These are phyloP conservation scores for Aspergillus japonicus DNA, from an alignment of 2,329 filamentous ascomycete genomes.

Conservation along the genomic window DNA sequence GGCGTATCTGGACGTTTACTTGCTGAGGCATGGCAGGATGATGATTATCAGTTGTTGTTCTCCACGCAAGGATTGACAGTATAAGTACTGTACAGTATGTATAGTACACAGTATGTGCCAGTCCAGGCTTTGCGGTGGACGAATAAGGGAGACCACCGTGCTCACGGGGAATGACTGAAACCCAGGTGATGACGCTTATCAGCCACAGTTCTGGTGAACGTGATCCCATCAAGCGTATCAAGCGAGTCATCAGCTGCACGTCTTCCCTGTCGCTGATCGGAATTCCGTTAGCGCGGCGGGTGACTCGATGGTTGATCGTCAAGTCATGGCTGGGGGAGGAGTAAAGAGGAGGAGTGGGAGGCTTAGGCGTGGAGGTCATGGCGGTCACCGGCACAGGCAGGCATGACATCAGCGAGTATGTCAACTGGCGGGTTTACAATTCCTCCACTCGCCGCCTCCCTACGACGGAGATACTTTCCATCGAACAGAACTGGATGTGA, in stretches of 20 bases:
- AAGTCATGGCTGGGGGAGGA: neutral
- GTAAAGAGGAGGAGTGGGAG: neutral
- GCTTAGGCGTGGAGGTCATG: neutral
- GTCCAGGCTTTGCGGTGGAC: neutral
- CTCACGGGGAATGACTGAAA: neutral
- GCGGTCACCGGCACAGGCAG: neutral
- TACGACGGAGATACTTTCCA: neutral
- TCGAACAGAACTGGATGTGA: neutral
- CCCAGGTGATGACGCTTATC: neutral
- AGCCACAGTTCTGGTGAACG: neutral
- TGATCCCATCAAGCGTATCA: neutral
- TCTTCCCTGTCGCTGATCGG: neutral
- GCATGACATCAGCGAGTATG: conserved; percentile 3
- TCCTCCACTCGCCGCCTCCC: too few species aligned
- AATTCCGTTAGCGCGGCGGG: neutral
- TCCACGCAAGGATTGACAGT: neutral
- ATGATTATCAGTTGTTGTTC: neutral
- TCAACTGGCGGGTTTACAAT: neutral
- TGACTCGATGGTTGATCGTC: neutral
- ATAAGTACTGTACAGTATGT: neutral
- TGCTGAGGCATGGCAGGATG: neutral
- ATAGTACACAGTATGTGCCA: neutral
- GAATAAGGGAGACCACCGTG: neutral
- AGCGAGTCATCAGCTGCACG: neutral
- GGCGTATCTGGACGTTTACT: conserved; percentile 4